Base-by-base conservation (phyloP, 176 grass and related monocot species). In the Melocanna baccifera region DNA sequence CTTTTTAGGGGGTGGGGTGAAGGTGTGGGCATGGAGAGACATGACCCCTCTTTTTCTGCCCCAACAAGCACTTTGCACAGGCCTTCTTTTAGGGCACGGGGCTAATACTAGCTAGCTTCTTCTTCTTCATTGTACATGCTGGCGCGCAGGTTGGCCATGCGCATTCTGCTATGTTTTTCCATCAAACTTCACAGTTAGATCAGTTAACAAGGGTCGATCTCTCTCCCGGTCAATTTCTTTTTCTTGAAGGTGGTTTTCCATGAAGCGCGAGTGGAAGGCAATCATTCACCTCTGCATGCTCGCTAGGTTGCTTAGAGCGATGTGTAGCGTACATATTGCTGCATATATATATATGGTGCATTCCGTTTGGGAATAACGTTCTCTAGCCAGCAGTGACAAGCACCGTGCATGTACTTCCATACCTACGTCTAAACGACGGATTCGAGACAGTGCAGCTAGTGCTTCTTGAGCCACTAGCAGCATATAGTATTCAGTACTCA, bases 1-100 rank as follows among this genome's bases (percentile, higher is more conserved):
- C 93, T 96, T 99, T 99, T 99, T 62, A 92, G 83, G 87, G 68
- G 18, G 79, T 75, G 86, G 57, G 70, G 67, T 30, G 76, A 74
- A 57, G 65, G 41, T 64, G 83, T 73, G 77, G 86, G 86, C 82
- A 75, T 80, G 77, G 83, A 40, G 76, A 87, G 83, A 71, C 56
- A 77, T 69, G 71, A n/a, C 83, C 23, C 61, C 57, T 76, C 82
- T 84, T 82, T 86, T 82, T 67, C 85, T 82, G 62, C 50, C 20
- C 62, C 71, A 71, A 73, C 85, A 46, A 69, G 41, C 43, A 30
- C 69, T 87, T 91, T 88, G 70, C 71, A 36, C 56, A 77, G 36
- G 87, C 71, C 48, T 55, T 78, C 66, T 85, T 88, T 84, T 84
- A 81, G 69, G 30, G 78, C 59, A 88, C 87, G 91, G 82, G 66